Conservation (phyloP, 75 land plant genomes). For the Adiantum capillusveneris region DNA sequence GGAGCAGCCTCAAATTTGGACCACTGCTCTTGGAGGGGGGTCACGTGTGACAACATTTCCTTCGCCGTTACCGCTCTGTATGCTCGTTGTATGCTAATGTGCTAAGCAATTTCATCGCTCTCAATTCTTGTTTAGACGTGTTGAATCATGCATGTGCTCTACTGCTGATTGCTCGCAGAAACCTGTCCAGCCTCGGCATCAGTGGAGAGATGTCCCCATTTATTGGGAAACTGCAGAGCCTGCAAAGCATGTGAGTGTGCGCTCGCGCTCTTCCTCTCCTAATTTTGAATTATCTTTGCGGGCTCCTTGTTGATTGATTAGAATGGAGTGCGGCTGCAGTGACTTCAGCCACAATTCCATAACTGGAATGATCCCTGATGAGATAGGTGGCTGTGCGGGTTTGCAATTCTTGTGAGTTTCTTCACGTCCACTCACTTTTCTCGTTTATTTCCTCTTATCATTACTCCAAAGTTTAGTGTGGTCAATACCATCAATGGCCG, state of each 20-base stretch:
- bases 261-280: background rate
- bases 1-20: conserved; percentile 23
- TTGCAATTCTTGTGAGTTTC: conserved; percentile 36
- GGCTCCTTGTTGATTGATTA: too few species aligned
- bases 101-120: too few species aligned
- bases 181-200: conserved; percentile 61
- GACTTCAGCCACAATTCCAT: conserved; percentile 60
- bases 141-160: too few species aligned
- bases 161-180: conserved; percentile 41
- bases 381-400: conserved; percentile 53
- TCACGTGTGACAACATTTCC: conserved; percentile 51
- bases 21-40: conserved; percentile 76
- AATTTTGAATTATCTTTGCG: too few species aligned
- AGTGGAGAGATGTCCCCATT: conserved; percentile 81
- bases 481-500: too few species aligned
- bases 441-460: background rate
- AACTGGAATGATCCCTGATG: conserved; percentile 72
- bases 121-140: too few species aligned
- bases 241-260: conserved; percentile 56
- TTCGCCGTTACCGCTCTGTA: conserved; percentile 58
- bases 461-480: too few species aligned
- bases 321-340: conserved; percentile 23
- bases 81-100: conserved; percentile 1
- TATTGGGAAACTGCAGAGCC: conserved; percentile 56
- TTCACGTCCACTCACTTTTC: background rate